These are phyloP conservation scores for Verticillium klebahnii DNA, from an alignment of 2,329 filamentous ascomycete genomes.

Conservation along the genomic window DNA sequence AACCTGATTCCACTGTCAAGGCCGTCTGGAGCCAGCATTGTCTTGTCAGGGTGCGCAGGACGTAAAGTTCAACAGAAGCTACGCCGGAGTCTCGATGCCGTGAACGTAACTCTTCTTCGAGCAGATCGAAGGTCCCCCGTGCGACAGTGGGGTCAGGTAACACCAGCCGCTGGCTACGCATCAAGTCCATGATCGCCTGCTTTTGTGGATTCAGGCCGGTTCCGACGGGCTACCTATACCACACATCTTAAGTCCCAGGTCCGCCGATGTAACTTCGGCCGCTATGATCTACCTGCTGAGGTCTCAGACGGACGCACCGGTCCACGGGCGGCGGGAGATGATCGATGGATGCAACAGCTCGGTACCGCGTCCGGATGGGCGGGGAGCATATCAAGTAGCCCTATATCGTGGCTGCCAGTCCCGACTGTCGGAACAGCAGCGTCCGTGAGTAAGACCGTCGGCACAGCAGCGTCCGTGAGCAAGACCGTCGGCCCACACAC, in stretches of 20 bases:
- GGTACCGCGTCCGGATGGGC: not conserved
- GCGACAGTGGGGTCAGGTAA: not conserved
- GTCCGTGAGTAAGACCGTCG: not conserved
- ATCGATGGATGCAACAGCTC: not conserved
- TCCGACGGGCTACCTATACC: not conserved
- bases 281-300: not conserved
- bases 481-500: not conserved
- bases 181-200: constrained; percentile 7
- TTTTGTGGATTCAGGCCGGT: not conserved
- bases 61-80: too few relatives aligned
- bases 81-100: too few relatives aligned
- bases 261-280: not conserved
- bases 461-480: not conserved
- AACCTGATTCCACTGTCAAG: too few relatives aligned
- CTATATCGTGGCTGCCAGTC: not conserved
- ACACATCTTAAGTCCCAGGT: not conserved
- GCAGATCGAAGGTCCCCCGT: too few relatives aligned
- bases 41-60: too few relatives aligned
- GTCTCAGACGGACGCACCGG: not conserved
- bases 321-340: not conserved
- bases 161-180: not conserved
- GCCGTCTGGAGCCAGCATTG: too few relatives aligned
- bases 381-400: not conserved
- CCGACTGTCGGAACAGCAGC: not conserved
- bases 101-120: too few relatives aligned